Evolutionary conservation across 2,329 filamentous ascomycete species (phyloP), one percentile per base, ranked within the genome.

Genomic region (Penicillium sp.): DNA sequence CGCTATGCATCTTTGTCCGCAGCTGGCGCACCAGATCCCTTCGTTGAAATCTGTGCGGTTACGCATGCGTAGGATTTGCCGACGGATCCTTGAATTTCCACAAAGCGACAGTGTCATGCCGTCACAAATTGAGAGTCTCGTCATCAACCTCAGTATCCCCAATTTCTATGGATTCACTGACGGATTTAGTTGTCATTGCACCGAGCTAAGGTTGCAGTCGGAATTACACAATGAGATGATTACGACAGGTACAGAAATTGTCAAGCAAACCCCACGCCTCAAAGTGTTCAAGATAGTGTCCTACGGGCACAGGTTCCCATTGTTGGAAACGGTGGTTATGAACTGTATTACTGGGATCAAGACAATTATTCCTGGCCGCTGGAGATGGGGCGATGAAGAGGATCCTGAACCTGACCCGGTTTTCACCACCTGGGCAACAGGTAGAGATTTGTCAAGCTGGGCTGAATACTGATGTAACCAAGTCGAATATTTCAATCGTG

Each of bases 101-200:
- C 12, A 13, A 2, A n/a, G 24, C 17, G 37, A 39, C 22, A 24
- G 22, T 26, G 21, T 13, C 6, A 15, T 9, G 6, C 19, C 7
- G 2, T 37, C 40, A 13, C 44, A 41, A 22, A 38, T 48, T 21
- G 45, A 52, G 40, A 45, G 39, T 13, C 21, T 52, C 6, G 38
- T 52, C 40, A 35, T 52, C 44, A 52, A 48, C 10, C 29, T 52
- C 3, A 52, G 40, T 24, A 22, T 41, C 4, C 33, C 33, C 19
- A 33, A 41, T 13, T 13, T 9, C 28, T 4, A 40, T 33, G 39
- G 13, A 4, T 26, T 51, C 19, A 3, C 21, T 13, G 43, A 39
- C 17, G 39, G 38, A 5, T 51, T 43, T 31, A 51, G 43, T 44
- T 34, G 19, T 32, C 43, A 51, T 24, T 51, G 49, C 19, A 51